Base-by-base conservation (phyloP, 176 grass and related monocot species). In the Eragrostis curvula region DNA sequence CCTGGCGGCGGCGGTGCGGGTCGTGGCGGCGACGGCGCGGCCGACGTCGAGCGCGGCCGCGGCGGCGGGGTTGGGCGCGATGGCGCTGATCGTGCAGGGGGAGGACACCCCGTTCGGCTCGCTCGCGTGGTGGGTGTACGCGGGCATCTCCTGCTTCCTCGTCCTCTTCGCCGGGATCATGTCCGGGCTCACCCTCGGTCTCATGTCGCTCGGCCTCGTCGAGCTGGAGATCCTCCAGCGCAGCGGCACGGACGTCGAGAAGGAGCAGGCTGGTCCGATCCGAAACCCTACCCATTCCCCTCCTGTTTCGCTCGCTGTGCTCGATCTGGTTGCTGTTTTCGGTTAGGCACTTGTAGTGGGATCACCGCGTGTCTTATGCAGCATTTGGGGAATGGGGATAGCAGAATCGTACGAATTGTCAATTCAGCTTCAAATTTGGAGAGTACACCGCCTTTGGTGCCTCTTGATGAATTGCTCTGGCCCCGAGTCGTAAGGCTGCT, bases 191-290 rank as follows among this genome's bases (percentile, higher is more conserved):
- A 99, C 97, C 45, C 93, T 99, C 13, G 97, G 97, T 1, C 87
- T 99, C 77, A 99, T 99, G 97, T 96, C 97, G 74, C 97, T 99
- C 66, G 97, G 97, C 76, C 91, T 96, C 60, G 97, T 99, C 76
- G 97, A 99, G 89, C 87, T 99, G 44, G 97, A 99, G 91, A 99
- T 99, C 87, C 91, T 99, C 23, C 97, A 99, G 85, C 91, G 97
- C 71, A 99, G 97, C 63, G 97, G 97, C 27, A 87, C 97, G 20
- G 66, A 88, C 79, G 49, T 79, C 23, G 97, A 99, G 91, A 96
- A 99, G 89, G 91, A 80, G 64, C 97, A 99, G 78, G 93, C 97
- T 76, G 97, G 97, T 99, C 32, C 25, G 87, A 78, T 81, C 69
- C 53, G 59, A 66, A 82, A 24, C 73, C 88, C 48, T 78, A 71